Conservation (phyloP, 2,329 filamentous ascomycete species). For the Rhynchosporium secalis region DNA sequence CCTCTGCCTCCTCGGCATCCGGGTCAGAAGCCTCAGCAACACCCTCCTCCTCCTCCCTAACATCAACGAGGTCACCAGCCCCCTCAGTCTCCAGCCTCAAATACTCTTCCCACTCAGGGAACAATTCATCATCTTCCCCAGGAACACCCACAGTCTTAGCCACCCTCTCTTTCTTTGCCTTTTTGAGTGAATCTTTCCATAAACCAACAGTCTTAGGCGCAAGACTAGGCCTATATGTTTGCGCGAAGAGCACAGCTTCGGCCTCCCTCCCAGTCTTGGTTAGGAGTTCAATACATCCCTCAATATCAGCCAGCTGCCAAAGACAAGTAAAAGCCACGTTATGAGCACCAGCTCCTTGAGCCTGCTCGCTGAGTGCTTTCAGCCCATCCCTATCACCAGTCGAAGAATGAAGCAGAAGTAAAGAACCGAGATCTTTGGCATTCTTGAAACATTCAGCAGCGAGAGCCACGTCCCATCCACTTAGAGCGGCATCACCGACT, state of each 20-base stretch:
- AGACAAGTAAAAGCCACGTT: constrained; percentile 91
- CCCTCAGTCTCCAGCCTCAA: constrained; percentile 77
- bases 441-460: constrained; percentile 92
- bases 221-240: constrained; percentile 89
- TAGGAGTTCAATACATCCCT: constrained; percentile 78
- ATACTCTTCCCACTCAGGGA: constrained; percentile 96
- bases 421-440: constrained; percentile 84
- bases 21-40: constrained; percentile 17
- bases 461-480: constrained; percentile 81
- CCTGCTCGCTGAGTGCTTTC: constrained; percentile 68
- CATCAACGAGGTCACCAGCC: constrained; percentile 33
- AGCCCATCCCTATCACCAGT: constrained; percentile 79
- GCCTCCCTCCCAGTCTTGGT: constrained; percentile 75
- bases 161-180: constrained; percentile 81
- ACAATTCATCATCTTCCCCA: constrained; percentile 80
- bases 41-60: constrained; percentile 26
- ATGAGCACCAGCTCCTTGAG: constrained; percentile 74
- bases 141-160: constrained; percentile 81
- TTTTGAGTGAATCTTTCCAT: constrained; percentile 86
- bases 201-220: constrained; percentile 65
- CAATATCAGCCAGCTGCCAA: constrained; percentile 83
- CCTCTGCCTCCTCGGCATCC: constrained; percentile 7
- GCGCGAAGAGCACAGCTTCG: constrained; percentile 87
- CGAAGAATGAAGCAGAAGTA: constrained; percentile 85
- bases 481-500: constrained; percentile 86